Evolutionary conservation across 1,139 yeast genomes (phyloP).

Genomic region (Barnettozyma hawaiiensis): DNA sequence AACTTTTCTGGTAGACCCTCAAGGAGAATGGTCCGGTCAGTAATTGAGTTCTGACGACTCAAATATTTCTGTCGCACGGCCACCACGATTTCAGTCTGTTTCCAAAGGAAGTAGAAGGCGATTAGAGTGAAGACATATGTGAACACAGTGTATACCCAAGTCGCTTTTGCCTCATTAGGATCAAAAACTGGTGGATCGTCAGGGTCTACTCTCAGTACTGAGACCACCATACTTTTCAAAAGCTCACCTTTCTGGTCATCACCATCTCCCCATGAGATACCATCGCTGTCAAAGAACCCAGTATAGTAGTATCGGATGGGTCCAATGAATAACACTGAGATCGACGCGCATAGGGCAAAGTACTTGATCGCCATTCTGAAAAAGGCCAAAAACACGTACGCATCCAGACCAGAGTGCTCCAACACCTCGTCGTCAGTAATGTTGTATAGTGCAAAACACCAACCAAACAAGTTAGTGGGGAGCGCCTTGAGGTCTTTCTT

Average conservation of each 20-base stretch:
- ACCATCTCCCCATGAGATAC: conserved; percentile 26
- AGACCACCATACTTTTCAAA: not conserved
- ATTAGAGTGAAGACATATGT: conserved; percentile 66
- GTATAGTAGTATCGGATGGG: conserved; percentile 71
- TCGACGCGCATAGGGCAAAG: conserved; percentile 49
- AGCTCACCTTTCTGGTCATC: conserved; percentile 4
- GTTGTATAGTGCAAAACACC: conserved; percentile 48
- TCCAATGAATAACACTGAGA: conserved; percentile 62
- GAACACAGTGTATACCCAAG: conserved; percentile 72
- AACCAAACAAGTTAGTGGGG: conserved; percentile 44
- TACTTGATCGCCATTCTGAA: conserved; percentile 72
- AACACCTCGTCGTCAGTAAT: conserved; percentile 50
- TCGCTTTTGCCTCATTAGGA: conserved; percentile 33
- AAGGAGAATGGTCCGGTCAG: conserved; percentile 75
- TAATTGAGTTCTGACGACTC: conserved; percentile 75
- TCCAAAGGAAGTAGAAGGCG: conserved; percentile 51
- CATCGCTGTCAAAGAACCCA: conserved; percentile 60
- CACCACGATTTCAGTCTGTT: conserved; percentile 60
- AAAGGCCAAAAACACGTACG: conserved; percentile 68
- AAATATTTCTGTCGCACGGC: conserved; percentile 65
- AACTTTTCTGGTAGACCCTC: conserved; percentile 75
- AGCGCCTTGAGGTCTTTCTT: conserved; percentile 30
- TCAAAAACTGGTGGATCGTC: conserved; percentile 22
- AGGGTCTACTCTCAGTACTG: conserved; percentile 3
- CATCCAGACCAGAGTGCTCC: conserved; percentile 62